phyloP scores from a whole-genome alignment of 257 asterid genomes.

The Gentiana macrophylla region DNA sequence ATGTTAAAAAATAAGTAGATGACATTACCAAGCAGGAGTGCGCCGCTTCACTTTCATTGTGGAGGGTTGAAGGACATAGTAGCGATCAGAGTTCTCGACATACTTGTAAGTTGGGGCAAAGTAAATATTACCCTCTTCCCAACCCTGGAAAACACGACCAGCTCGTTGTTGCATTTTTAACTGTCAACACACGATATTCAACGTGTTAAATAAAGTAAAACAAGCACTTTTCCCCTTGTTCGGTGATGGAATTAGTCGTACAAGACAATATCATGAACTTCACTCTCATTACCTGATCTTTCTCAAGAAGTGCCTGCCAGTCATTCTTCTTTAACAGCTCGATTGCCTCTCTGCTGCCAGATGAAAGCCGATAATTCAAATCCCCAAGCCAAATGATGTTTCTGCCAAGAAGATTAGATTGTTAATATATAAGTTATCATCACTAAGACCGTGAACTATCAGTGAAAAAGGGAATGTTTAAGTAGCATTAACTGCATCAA shows the following conservation, averaged over 20 bases:
- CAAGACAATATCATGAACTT: background rate
- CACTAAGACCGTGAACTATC: too few relatives aligned
- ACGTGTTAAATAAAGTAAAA: background rate
- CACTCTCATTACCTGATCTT: conserved; percentile 54
- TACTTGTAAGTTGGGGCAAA: conserved; percentile 93
- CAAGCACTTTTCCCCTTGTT: background rate
- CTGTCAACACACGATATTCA: conserved; percentile 19
- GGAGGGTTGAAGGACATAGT: conserved; percentile 40
- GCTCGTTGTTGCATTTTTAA: conserved; percentile 54
- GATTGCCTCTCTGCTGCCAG: conserved; percentile 27
- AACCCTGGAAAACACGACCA: conserved; percentile 72
- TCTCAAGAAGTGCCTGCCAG: conserved; percentile 61
- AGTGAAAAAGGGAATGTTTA: too few relatives aligned
- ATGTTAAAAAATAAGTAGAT: too few relatives aligned
- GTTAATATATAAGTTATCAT: too few relatives aligned
- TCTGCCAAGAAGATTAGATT: conserved; percentile 21
- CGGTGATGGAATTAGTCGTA: too few relatives aligned
- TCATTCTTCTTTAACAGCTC: conserved; percentile 45
- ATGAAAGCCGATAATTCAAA: conserved; percentile 69
- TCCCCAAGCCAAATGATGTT: conserved; percentile 87
- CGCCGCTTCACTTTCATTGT: conserved; percentile 45
- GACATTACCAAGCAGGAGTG: conserved; percentile 82
- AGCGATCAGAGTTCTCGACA: conserved; percentile 44
- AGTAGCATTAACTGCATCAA: too few relatives aligned
- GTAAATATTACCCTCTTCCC: conserved; percentile 70